Conservation (phyloP, 2,329 filamentous ascomycete genomes). For the Colletotrichum tabaci region DNA sequence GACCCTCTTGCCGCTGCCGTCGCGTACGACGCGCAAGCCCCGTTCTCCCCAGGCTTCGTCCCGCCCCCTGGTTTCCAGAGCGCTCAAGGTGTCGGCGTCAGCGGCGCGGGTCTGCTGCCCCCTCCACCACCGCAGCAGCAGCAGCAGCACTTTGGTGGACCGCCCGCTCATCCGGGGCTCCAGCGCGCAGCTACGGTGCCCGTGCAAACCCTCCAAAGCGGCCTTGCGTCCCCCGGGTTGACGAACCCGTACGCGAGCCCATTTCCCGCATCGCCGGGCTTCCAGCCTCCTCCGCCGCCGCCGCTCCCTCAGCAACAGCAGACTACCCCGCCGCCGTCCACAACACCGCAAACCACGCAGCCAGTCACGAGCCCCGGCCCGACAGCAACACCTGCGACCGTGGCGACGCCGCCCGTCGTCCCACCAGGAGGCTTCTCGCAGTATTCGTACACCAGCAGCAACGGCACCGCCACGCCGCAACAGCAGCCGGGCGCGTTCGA, state of each 20-base stretch:
- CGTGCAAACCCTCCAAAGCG: constrained; percentile 47
- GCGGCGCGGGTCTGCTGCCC: constrained; percentile 49
- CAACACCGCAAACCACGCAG: constrained; percentile 45
- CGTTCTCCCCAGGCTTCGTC: constrained; percentile 67
- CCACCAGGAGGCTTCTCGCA: constrained; percentile 71
- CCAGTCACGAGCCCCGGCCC: constrained; percentile 53
- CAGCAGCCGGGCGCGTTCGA: constrained; percentile 52
- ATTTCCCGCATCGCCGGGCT: constrained; percentile 62
- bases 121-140: constrained; percentile 46
- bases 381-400: neutral
- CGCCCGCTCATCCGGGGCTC: constrained; percentile 60
- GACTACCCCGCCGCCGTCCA: constrained; percentile 45
- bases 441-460: constrained; percentile 60
- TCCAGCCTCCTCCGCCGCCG: constrained; percentile 56
- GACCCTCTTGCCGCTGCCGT: constrained; percentile 73
- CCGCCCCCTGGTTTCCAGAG: constrained; percentile 63
- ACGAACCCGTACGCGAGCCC: constrained; percentile 60
- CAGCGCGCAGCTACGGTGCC: constrained; percentile 67
- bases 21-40: constrained; percentile 67
- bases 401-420: constrained; percentile 46
- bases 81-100: constrained; percentile 52
- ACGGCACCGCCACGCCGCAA: constrained; percentile 28
- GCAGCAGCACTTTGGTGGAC: constrained; percentile 52
- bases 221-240: constrained; percentile 57
- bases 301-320: constrained; percentile 41